Base-by-base conservation (phyloP, 2,329 filamentous ascomycete species). In the Ceratocystis smalleyi region DNA sequence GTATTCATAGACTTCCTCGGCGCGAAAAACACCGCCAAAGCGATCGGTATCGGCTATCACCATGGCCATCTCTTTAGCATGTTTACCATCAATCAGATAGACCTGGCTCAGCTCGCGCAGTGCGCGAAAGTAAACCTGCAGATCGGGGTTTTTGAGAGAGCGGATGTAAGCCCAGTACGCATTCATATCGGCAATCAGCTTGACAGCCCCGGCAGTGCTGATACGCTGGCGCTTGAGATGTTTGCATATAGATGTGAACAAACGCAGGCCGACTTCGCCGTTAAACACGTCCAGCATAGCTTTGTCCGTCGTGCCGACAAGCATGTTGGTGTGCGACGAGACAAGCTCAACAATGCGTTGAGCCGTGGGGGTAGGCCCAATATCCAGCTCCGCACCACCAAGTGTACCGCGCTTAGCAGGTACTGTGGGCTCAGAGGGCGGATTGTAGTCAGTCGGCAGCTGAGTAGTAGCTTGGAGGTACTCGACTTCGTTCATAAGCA, bases 261-360 rank as follows among this genome's bases (percentile, higher is more conserved):
- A 81, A 30, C 94, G 87, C 68, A 96, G 82, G 0, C 94, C 94
- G 30, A 99, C 92, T 76, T 99, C 94, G 75, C 94, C 90, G 74
- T 96, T 96, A 79, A 99, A 99, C 15, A 99, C 94, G 72, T 99
- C 94, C 30, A 99, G 85, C 81, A 96, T 95, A 67, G 89, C 92
- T 78, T 99, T 99, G 73, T 99, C 94, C 1, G 92, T 97, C 72
- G 89, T 95, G 67, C 94, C 94, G 3, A 89, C 83, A 12, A 99
- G 81, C 90, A 99, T 96, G 71, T 82, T 84, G 1, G 91, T 97
- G 73, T 99, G 94, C 17, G 87, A 87, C 24, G 86, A 86, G 15
- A 97, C 88, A 49, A 97, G 83, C 51, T 90, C 85, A 30, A 96
- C 88, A 61, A 99, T 85, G 62, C 86, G 85, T 68, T 78, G 80